A percentile compares a stretch with the other conserved stretches of the same genome.
Conservation (phyloP, 176 grass and related monocot genomes). For the Phragmites australis region DNA sequence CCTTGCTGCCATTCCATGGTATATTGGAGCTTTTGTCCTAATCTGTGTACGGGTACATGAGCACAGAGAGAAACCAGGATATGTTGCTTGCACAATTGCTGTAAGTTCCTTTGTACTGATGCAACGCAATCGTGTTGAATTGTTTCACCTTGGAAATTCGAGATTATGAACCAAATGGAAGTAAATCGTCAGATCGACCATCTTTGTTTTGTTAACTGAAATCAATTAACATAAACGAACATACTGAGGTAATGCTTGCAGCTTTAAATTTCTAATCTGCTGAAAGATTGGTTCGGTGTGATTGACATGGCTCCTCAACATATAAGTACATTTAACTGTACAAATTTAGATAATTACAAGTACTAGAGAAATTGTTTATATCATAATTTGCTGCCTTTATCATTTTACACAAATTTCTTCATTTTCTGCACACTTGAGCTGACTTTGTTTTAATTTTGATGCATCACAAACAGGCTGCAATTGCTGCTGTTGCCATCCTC, state of each 20-base stretch:
- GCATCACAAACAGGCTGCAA: constrained; percentile 52
- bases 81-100: constrained; percentile 77
- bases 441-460: constrained; percentile 13
- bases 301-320: background rate
- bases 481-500: constrained; percentile 62
- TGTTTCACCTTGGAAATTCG: background rate
- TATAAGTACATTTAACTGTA: background rate
- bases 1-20: constrained; percentile 94
- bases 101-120: constrained; percentile 53
- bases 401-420: background rate
- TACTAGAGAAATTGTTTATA: background rate
- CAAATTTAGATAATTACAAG: background rate
- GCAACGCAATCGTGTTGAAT: background rate
- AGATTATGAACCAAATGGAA: background rate
- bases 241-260: background rate
- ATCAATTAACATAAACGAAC: background rate
- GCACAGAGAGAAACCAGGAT: constrained; percentile 88
- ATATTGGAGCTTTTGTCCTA: constrained; percentile 80
- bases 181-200: background rate
- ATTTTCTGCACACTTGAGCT: background rate
- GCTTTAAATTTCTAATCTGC: background rate
- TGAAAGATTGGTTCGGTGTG: background rate
- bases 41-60: constrained; percentile 82
- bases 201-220: background rate
- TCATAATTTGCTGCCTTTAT: background rate